Conservation (phyloP, 345 rosid genomes). For the Erucastrum elatum region DNA sequence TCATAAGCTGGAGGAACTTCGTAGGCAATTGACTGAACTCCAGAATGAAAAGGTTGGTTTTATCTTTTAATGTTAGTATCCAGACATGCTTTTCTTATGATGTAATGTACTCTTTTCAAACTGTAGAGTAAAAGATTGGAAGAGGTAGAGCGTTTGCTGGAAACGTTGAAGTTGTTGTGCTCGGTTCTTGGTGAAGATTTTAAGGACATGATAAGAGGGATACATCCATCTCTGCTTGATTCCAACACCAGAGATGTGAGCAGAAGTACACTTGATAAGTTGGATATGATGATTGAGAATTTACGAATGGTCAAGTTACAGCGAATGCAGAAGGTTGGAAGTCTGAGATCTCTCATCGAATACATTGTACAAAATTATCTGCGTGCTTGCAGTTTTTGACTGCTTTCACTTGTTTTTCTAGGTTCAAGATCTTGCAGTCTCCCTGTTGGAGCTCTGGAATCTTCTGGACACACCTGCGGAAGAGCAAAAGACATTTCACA, state of each 20-base stretch:
- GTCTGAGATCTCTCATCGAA: neutral
- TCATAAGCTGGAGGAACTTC: slow-evolving; percentile 55
- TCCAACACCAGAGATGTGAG: slow-evolving; percentile 48
- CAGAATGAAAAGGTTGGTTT: slow-evolving; percentile 62
- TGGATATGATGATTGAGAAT: slow-evolving; percentile 49
- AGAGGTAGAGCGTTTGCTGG: slow-evolving; percentile 46
- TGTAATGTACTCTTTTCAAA: neutral
- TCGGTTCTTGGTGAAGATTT: slow-evolving; percentile 64
- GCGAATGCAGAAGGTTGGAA: slow-evolving; percentile 60
- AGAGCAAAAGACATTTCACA: slow-evolving; percentile 59
- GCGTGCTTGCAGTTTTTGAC: slow-evolving; percentile 24
- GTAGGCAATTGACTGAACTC: slow-evolving; percentile 43
- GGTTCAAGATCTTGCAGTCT: slow-evolving; percentile 64
- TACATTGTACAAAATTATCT: neutral
- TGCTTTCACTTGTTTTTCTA: slow-evolving; percentile 16
- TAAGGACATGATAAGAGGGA: slow-evolving; percentile 39
- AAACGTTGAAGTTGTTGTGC: slow-evolving; percentile 50
- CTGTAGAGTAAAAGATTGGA: slow-evolving; percentile 51
- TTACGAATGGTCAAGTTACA: slow-evolving; percentile 53
- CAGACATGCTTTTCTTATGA: neutral
- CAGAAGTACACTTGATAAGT: slow-evolving; percentile 46
- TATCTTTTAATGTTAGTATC: neutral
- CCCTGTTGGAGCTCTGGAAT: slow-evolving; percentile 69
- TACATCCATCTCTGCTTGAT: slow-evolving; percentile 52
- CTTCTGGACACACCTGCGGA: slow-evolving; percentile 63